Percentiles rank a stretch among this genome's conserved stretches.
These are phyloP conservation scores for Geotrichum ghanense DNA, from an alignment of 805 yeast genomes.

Conservation along the genomic window DNA sequence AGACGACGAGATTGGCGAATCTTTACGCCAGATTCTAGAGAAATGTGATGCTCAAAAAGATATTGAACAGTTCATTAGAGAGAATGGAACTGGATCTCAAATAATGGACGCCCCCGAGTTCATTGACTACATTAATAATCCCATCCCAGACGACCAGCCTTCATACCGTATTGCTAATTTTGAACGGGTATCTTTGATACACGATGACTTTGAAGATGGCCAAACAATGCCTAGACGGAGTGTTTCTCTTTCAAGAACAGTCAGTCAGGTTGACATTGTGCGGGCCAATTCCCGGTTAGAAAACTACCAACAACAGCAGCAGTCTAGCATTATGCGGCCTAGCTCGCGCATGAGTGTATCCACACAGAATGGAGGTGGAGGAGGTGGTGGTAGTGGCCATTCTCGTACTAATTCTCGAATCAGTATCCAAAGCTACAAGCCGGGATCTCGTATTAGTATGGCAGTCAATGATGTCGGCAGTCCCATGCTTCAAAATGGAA, in stretches of 20 bases:
- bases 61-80: slow-evolving; percentile 39
- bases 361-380: too few relatives aligned
- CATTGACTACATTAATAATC: slow-evolving; percentile 43
- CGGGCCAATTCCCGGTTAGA: background rate
- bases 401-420: background rate
- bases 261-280: background rate
- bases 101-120: slow-evolving; percentile 51
- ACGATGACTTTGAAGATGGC: background rate
- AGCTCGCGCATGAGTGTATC: background rate
- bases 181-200: slow-evolving; percentile 11
- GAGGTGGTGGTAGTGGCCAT: background rate
- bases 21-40: slow-evolving; percentile 55
- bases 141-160: slow-evolving; percentile 20
- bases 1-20: slow-evolving; percentile 67
- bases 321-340: background rate
- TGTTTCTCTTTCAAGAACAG: background rate
- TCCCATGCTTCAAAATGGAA: too few relatives aligned
- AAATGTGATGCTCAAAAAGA: slow-evolving; percentile 54
- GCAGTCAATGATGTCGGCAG: background rate
- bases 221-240: background rate
- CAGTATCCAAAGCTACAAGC: background rate
- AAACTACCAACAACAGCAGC: background rate
- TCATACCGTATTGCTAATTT: slow-evolving; percentile 27
- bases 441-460: background rate
- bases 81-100: slow-evolving; percentile 53